Percentiles rank a stretch among this genome's conserved stretches.
Evolutionary conservation across 169 alveolate genomes (phyloP).

Genomic region (Plasmodium fragile): DNA sequence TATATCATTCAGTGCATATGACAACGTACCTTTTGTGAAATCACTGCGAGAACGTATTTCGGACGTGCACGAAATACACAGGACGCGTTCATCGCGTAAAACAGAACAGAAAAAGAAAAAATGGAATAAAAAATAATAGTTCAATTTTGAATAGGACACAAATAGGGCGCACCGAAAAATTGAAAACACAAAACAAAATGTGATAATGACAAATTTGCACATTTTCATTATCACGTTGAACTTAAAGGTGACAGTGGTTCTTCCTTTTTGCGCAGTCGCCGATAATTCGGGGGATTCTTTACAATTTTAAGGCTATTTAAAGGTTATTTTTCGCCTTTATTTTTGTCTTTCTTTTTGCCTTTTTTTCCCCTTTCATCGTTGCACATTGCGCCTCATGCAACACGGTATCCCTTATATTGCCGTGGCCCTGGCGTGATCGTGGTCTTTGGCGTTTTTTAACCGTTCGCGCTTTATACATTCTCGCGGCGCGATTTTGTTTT

Average conservation of each 20-base stretch:
- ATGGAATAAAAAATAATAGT: not conserved
- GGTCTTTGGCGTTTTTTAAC: not conserved
- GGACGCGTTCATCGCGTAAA: not conserved
- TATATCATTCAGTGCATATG: not conserved
- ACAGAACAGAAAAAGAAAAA: not conserved
- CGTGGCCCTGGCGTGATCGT: too few species aligned
- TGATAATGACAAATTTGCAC: not conserved
- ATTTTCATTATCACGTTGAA: conserved; percentile 3
- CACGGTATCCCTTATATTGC: not conserved
- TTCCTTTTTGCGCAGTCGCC: not conserved
- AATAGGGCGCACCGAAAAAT: not conserved
- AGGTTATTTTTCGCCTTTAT: not conserved
- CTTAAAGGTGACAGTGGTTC: not conserved
- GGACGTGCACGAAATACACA: not conserved
- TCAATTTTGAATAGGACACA: not conserved
- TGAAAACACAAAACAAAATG: not conserved
- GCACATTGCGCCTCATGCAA: not conserved
- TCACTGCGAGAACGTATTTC: not conserved
- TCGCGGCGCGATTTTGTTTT: not conserved
- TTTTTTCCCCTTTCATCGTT: not conserved
- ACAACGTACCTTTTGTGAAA: not conserved
- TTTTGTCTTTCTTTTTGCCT: not conserved
- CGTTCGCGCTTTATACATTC: not conserved
- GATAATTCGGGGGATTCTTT: not conserved
- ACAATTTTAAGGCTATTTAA: not conserved